Evolutionary conservation across 164 flowering plant species (phyloP), one percentile per base, ranked within the genome.

Genomic region (Amborella trichopoda): DNA sequence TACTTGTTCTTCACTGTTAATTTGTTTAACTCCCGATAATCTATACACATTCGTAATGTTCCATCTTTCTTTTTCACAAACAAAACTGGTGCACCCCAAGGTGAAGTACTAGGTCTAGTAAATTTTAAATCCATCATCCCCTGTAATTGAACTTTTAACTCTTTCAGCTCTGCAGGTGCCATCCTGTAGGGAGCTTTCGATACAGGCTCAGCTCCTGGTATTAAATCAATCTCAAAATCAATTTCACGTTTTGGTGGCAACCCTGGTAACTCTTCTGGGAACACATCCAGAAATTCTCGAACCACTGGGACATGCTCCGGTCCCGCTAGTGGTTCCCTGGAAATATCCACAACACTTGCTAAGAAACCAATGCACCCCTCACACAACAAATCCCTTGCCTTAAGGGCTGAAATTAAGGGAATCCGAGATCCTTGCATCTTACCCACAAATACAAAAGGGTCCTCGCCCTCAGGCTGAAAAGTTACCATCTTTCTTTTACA

Each of bases 41-140:
- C 33, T 10, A 27, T 26, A 18, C 48, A 45, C 12, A 14, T 9
- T 14, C 30, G n/a, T 0, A 11, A 10, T 14, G 3, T 13, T 14
- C 34, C 34, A 30, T 30, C 48, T 0, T 26, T n/a, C 33, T 26
- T 45, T 26, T 45, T 45, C 18, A 26, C 20, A 5, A 45, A 45
- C 19, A 45, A 10, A 3, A 45, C 21, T 13, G 14, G 34, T 30
- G 34, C 34, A 8, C 34, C 0, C 34, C 0, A 30, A 30, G 48
- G 21, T 26, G 48, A 45, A 8, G 11, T 18, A 45, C 34, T 45
- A 3, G 48, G 33, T 3, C 30, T 6, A 18, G 27, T 45, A 19
- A 45, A 45, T 17, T 21, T 20, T 19, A 13, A 5, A 1, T 26
- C 18, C 20, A n/a, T 3, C 10, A 45, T n/a, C 4, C 27, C 48